These are phyloP conservation scores for Verticillium alfalfae DNA, from an alignment of 2,329 filamentous ascomycete genomes.

Conservation along the genomic window DNA sequence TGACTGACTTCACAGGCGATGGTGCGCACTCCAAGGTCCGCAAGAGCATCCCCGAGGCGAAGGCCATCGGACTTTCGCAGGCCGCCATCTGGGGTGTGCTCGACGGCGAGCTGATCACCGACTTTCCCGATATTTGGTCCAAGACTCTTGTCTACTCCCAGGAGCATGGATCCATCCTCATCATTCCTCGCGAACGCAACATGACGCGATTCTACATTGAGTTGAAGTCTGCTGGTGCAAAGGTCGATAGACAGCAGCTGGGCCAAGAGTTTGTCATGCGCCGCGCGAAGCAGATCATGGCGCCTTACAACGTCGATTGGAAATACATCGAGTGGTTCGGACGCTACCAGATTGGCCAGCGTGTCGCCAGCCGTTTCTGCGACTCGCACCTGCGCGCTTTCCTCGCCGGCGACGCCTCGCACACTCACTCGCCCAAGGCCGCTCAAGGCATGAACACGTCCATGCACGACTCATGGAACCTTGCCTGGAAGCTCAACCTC, in stretches of 20 bases:
- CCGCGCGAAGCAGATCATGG: slow-evolving; percentile 55
- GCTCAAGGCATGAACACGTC: slow-evolving; percentile 63
- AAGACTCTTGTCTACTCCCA: slow-evolving; percentile 67
- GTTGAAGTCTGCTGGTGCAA: slow-evolving; percentile 37
- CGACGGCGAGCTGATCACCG: slow-evolving; percentile 64
- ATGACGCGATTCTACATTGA: slow-evolving; percentile 63
- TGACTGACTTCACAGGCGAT: slow-evolving; percentile 39
- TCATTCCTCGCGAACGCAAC: slow-evolving; percentile 67
- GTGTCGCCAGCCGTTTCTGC: slow-evolving; percentile 64
- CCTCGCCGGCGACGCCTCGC: slow-evolving; percentile 64
- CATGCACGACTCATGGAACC: slow-evolving; percentile 58
- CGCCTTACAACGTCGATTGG: slow-evolving; percentile 52
- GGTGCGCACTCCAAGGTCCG: slow-evolving; percentile 68
- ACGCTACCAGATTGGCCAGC: slow-evolving; percentile 65
- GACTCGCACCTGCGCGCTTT: slow-evolving; percentile 59
- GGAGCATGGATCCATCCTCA: slow-evolving; percentile 63
- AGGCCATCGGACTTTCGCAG: slow-evolving; percentile 51
- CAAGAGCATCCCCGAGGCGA: slow-evolving; percentile 52
- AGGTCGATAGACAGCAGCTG: slow-evolving; percentile 33
- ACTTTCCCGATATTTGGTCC: slow-evolving; percentile 72
- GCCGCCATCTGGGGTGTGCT: slow-evolving; percentile 63
- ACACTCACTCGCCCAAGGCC: slow-evolving; percentile 68
- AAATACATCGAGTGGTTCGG: slow-evolving; percentile 65
- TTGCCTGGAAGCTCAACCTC: slow-evolving; percentile 47
- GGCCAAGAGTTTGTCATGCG: slow-evolving; percentile 67